These are phyloP conservation scores for Arabidopsis arenosa DNA, from an alignment of 345 rosid species.

Conservation along the genomic window DNA sequence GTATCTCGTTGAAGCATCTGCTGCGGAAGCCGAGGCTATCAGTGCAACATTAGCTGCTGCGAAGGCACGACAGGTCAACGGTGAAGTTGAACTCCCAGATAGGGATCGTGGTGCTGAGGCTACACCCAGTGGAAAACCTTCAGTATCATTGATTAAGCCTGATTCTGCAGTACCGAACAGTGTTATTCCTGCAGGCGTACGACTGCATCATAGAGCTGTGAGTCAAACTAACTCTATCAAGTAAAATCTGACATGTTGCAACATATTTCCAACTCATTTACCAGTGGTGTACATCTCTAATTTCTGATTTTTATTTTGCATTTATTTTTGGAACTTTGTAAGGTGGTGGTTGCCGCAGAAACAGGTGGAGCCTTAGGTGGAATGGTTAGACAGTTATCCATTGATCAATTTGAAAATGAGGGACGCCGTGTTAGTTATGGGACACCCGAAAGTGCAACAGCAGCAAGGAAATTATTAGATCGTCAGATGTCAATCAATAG, in stretches of 20 bases:
- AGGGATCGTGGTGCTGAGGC: slow-evolving; percentile 93
- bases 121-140: slow-evolving; percentile 89
- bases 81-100: slow-evolving; percentile 86
- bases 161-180: slow-evolving; percentile 67
- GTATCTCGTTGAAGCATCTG: slow-evolving; percentile 96
- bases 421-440: slow-evolving; percentile 97
- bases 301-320: neutral
- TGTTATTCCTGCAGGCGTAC: slow-evolving; percentile 78
- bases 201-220: slow-evolving; percentile 96
- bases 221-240: slow-evolving; percentile 46
- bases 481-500: slow-evolving; percentile 94
- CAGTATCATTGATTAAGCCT: slow-evolving; percentile 70
- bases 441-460: slow-evolving; percentile 90
- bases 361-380: slow-evolving; percentile 98
- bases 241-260: neutral
- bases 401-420: slow-evolving; percentile 97
- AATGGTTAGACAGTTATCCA: slow-evolving; percentile 94
- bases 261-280: slow-evolving; percentile 16
- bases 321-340: slow-evolving; percentile 31
- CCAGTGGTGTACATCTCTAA: neutral
- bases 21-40: slow-evolving; percentile 99
- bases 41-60: slow-evolving; percentile 98
- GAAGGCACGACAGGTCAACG: slow-evolving; percentile 93
- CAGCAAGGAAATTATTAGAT: slow-evolving; percentile 95
- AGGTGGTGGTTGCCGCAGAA: slow-evolving; percentile 99